Evolutionary conservation across 2,329 filamentous ascomycete genomes (phyloP), one percentile per base, ranked within the genome.

Genomic region (Didymella segeticola): DNA sequence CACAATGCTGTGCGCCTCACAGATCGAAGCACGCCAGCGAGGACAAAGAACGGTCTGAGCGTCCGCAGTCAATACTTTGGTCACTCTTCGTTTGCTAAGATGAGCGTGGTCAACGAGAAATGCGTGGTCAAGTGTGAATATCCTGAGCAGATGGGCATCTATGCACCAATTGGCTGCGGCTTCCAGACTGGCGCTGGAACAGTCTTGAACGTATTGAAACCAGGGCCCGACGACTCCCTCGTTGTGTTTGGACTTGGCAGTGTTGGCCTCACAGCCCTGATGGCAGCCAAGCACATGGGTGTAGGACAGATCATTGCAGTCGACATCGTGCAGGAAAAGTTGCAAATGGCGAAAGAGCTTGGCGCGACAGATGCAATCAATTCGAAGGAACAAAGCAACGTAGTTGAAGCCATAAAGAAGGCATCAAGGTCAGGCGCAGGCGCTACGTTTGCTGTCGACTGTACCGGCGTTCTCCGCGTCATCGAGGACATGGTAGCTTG

Each of bases 321-420:
- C 7, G 80, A 83, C 56, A 66, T 81, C 9, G 70, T 80, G 11
- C 64, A 74, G 7, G 61, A 63, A 4, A 71, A 78, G 17, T 67
- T 83, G 11, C 70, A 74, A 20, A 57, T 82, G 19, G 80, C 80
- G 0, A 73, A 63, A 17, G 68, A 72, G 31, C 68, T 80, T 11
- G 80, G 80, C 20, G 80, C 80, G 3, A 80, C 78, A 11, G 61
- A 76, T 25, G 67, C 62, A 0, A 57, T 80, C 41, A 76, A 78
- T 56, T 69, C 73, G 5, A 70, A 61, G 37, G 53, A 58, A 19
- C 43, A 47, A 15, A 47, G 20, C 12, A 29, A 74, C 43, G 57
- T 78, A 11, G 67, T 63, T 10, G 54, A 63, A 19, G 61, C 60
- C 0, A 46, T 78, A 8, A 59, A 64, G 34, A 60, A 67, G 11